Base-by-base conservation (phyloP, 345 rosid species). In the Citrus glauca region DNA sequence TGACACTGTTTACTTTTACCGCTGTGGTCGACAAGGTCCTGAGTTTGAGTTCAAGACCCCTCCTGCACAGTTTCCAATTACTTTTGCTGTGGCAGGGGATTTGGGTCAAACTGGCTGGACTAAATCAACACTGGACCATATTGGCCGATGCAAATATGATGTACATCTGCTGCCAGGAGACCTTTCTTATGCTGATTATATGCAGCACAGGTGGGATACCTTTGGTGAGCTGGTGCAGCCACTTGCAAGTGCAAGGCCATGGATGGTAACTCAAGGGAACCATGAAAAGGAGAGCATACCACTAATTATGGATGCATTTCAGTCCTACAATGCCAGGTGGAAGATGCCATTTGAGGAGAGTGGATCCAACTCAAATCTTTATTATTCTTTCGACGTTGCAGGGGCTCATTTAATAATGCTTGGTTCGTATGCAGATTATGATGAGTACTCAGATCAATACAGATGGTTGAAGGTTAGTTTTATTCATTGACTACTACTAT, bases 221-320 rank as follows among this genome's bases (percentile, higher is more conserved):
- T 96, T 96, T 74, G 98, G 98, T 10, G 89, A 91, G 78, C 83
- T 94, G 57, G 97, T 96, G 69, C 87, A 96, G 89, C 98, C 98
- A 45, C 91, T 96, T 66, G 98, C 98, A 22, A 96, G 98, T 79
- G 86, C 94, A 27, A 90, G 90, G 82, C 98, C 99, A 0, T 96
- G 99, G 99, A 96, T 96, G 99, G 99, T 92, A 42, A 96, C 99
- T 1, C 80, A 94, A 82, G 99, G 98, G 68, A 96, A 96, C 89
- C 99, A 96, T 71, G 98, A 96, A 70, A 80, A 78, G 78, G 99
- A 96, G 87, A 79, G 16, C 80, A 90, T 96, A 78, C 97, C 91
- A 1, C 57, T 92, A 27, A 4, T 96, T 8, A 86, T 81, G 55
- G 93, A 90, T 86, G 93, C 88, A 2, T 96, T 96, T 84, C 76